Conservation (phyloP, 108 stramenopile genomes). For the Skeletonema menzelii region DNA sequence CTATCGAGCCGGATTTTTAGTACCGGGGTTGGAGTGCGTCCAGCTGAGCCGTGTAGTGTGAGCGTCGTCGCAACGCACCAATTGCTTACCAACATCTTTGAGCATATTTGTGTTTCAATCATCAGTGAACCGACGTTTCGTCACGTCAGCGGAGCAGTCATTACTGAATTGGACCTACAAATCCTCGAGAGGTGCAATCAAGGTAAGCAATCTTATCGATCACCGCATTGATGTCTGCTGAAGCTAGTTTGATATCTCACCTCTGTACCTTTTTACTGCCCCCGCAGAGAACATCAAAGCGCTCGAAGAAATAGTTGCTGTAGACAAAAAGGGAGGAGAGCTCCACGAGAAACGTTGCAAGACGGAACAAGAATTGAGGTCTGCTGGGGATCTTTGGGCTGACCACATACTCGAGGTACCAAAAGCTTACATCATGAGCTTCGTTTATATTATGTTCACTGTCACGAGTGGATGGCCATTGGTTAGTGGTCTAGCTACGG, state of each 20-base stretch:
- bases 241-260: background rate
- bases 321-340: slow-evolving; percentile 28
- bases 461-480: slow-evolving; percentile 47
- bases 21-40: slow-evolving; percentile 48
- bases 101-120: slow-evolving; percentile 46
- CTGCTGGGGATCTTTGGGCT: slow-evolving; percentile 47
- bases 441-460: slow-evolving; percentile 43
- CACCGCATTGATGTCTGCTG: background rate
- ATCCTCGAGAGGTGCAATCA: slow-evolving; percentile 46
- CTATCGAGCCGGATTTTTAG: slow-evolving; percentile 46
- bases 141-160: slow-evolving; percentile 39
- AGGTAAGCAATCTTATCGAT: background rate
- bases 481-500: slow-evolving; percentile 33
- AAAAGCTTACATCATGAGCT: slow-evolving; percentile 49
- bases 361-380: slow-evolving; percentile 39
- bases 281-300: slow-evolving; percentile 34
- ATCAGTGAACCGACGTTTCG: slow-evolving; percentile 40
- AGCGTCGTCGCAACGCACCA: slow-evolving; percentile 52
- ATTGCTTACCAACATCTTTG: slow-evolving; percentile 50
- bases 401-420: slow-evolving; percentile 47
- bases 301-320: slow-evolving; percentile 49
- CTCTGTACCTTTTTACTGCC: background rate
- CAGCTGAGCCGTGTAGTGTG: slow-evolving; percentile 56
- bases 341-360: slow-evolving; percentile 32
- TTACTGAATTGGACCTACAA: slow-evolving; percentile 41